A percentile compares a stretch with the other conserved stretches of the same genome.
phyloP scores from a whole-genome alignment of 257 asterid genomes.

The Paraleonurus japonicus region DNA sequence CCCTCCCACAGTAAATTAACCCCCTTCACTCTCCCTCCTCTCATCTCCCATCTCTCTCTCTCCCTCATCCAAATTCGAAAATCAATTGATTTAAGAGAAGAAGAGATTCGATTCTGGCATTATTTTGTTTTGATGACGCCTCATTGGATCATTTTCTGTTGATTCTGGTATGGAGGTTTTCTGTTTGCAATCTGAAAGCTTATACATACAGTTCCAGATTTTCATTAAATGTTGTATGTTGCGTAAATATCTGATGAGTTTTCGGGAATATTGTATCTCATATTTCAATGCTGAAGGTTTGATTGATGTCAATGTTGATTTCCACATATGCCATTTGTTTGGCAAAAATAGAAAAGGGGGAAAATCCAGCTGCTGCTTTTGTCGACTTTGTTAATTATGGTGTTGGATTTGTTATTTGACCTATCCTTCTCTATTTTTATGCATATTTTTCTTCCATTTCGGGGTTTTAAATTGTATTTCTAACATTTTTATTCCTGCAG shows the following conservation, averaged over 20 bases:
- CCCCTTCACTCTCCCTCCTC: conserved; percentile 1
- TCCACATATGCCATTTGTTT: conserved; percentile 7
- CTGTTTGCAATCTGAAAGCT: conserved; percentile 20
- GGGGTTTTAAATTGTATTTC: conserved; percentile 1
- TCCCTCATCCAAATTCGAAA: conserved; percentile 32
- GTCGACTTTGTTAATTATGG: not conserved
- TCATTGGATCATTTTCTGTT: conserved; percentile 47
- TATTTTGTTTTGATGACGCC: conserved; percentile 49
- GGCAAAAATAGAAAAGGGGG: not conserved
- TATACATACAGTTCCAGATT: not conserved
- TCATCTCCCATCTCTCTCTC: conserved; percentile 14
- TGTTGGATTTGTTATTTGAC: conserved; percentile 3
- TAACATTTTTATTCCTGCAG: not conserved
- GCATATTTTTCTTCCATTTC: not conserved
- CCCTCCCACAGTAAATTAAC: conserved; percentile 24
- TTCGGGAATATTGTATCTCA: not conserved
- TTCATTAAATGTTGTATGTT: not conserved
- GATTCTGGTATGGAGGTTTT: conserved; percentile 38
- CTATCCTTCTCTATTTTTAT: not conserved
- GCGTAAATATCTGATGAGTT: not conserved
- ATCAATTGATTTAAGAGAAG: not conserved
- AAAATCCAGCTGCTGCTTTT: conserved; percentile 9
- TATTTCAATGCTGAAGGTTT: not conserved
- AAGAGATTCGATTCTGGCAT: conserved; percentile 10
- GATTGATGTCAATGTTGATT: conserved; percentile 23